A percentile compares a stretch with the other conserved stretches of the same genome.
phyloP scores from a whole-genome alignment of 1,284 basidiomycete genomes.

The Ustilago tritici region DNA sequence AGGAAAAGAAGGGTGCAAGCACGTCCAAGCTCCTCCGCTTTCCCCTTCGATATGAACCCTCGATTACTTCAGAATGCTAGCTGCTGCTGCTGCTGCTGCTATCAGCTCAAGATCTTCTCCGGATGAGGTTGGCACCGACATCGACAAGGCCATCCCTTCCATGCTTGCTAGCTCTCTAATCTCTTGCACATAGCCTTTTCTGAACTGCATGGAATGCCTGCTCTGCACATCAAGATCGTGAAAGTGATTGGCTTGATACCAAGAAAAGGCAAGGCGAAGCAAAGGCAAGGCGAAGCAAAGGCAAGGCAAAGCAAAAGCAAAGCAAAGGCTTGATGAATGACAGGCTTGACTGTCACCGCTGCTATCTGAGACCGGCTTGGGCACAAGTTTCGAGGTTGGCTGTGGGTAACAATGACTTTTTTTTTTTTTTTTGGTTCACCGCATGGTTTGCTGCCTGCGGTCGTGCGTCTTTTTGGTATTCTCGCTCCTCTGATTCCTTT shows the following conservation, averaged over 20 bases:
- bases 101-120: neutral
- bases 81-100: constrained; percentile 1
- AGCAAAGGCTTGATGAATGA: neutral
- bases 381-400: constrained; percentile 20
- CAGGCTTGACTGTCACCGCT: constrained; percentile 10
- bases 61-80: neutral
- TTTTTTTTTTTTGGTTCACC: neutral
- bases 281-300: neutral
- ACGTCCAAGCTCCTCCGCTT: neutral
- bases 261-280: constrained; percentile 10
- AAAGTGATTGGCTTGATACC: neutral
- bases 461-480: neutral
- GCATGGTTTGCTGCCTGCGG: constrained; percentile 17
- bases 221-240: neutral
- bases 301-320: neutral
- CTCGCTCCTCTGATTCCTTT: neutral
- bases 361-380: constrained; percentile 20
- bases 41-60: neutral
- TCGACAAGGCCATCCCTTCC: neutral
- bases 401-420: constrained; percentile 3
- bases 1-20: constrained; percentile 3
- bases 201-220: neutral
- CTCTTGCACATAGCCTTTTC: neutral
- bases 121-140: constrained; percentile 1
- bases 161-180: neutral